Evolutionary conservation across 2,329 filamentous ascomycete genomes (phyloP).

Genomic region (Colletotrichum magnum): DNA sequence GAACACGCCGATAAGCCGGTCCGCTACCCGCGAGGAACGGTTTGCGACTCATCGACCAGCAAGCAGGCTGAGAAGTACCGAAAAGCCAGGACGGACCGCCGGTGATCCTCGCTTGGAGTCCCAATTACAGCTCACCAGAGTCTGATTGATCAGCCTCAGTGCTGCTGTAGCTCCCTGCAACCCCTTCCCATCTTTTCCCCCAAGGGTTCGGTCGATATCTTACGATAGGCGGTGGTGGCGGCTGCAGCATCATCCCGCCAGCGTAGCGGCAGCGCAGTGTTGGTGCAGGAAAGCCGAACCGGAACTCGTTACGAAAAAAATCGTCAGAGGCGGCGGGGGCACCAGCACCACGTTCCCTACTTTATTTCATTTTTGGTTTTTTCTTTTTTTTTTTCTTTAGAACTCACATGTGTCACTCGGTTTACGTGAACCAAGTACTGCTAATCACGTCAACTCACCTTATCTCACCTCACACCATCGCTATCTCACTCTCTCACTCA

Average conservation of each 20-base stretch:
- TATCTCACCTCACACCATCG: conserved; percentile 21
- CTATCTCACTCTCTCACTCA: conserved; percentile 15
- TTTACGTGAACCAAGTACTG: conserved; percentile 27
- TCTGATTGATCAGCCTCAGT: conserved; percentile 30
- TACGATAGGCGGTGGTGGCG: conserved; percentile 6
- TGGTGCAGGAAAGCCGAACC: conserved; percentile 16
- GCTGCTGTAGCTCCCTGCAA: conserved; percentile 10
- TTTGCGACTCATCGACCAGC: too few species aligned
- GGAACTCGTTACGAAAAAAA: neutral
- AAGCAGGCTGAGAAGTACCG: neutral
- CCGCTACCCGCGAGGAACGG: too few species aligned
- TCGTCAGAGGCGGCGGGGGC: conserved; percentile 9
- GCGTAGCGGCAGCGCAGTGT: neutral
- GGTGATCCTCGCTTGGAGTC: conserved; percentile 15
- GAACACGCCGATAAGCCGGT: neutral
- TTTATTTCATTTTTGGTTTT: conserved; percentile 8
- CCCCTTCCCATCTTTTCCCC: conserved; percentile 1
- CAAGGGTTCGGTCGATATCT: neutral
- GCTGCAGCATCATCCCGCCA: neutral
- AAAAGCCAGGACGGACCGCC: neutral
- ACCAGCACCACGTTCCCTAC: conserved; percentile 8
- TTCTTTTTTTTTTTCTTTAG: conserved; percentile 3
- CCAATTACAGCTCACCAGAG: conserved; percentile 16
- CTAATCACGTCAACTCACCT: conserved; percentile 4
- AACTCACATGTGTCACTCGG: conserved; percentile 19